These are phyloP conservation scores for Dothideomycetes sp. DNA, from an alignment of 2,329 filamentous ascomycete genomes.

Conservation along the genomic window DNA sequence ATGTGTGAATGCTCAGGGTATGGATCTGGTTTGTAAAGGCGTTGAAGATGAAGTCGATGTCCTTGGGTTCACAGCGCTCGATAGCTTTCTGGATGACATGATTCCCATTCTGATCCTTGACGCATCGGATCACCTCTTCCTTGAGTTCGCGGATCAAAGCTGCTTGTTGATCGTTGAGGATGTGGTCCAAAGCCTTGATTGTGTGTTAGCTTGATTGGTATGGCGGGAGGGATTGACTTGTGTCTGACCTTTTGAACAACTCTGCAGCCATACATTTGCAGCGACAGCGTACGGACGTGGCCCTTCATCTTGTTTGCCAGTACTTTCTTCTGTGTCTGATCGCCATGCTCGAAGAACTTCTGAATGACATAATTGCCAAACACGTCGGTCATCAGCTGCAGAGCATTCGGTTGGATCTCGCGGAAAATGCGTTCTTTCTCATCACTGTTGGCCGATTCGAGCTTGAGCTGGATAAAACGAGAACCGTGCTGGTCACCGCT, in stretches of 20 bases:
- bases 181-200: constrained; percentile 63
- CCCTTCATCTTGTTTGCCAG: constrained; percentile 80
- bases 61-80: constrained; percentile 62
- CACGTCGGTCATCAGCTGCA: constrained; percentile 89
- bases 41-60: constrained; percentile 77
- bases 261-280: constrained; percentile 86
- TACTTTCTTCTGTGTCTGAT: constrained; percentile 81
- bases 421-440: constrained; percentile 86
- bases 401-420: constrained; percentile 72
- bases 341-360: constrained; percentile 94
- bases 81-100: constrained; percentile 95
- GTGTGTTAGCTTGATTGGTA: not conserved
- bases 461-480: constrained; percentile 85
- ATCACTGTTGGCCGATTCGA: constrained; percentile 87
- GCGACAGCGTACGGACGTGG: constrained; percentile 66
- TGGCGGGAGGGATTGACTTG: not conserved
- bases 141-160: constrained; percentile 75
- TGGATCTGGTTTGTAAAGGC: constrained; percentile 67
- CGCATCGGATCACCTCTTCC: constrained; percentile 61
- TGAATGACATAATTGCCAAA: constrained; percentile 99
- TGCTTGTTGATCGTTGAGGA: constrained; percentile 84
- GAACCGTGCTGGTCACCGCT: constrained; percentile 93
- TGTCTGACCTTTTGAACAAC: constrained; percentile 76
- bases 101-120: constrained; percentile 85
- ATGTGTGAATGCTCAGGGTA: constrained; percentile 64